phyloP scores from a whole-genome alignment of 2,329 filamentous ascomycete genomes.

The Paradendryphiella salina region DNA sequence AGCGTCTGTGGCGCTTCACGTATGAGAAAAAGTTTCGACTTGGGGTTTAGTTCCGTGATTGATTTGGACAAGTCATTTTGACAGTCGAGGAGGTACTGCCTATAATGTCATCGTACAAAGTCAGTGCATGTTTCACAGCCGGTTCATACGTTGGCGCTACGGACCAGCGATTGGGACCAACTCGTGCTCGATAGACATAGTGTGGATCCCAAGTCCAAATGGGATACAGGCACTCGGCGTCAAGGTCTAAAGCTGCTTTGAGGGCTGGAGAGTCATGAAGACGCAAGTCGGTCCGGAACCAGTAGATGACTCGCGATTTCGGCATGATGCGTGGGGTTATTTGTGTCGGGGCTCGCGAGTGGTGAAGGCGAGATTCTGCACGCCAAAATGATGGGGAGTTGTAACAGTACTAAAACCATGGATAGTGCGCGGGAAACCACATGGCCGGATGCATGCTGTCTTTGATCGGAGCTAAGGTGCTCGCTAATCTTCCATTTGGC shows the following conservation, averaged over 20 bases:
- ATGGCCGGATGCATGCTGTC: constrained; percentile 35
- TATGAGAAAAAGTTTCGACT: constrained; percentile 71
- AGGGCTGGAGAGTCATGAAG: constrained; percentile 77
- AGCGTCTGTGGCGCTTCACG: constrained; percentile 73
- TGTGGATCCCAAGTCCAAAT: constrained; percentile 82
- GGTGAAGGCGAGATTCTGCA: background rate
- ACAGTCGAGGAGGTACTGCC: constrained; percentile 72
- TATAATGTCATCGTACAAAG: too few species aligned
- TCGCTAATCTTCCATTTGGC: constrained; percentile 10
- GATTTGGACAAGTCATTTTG: constrained; percentile 70
- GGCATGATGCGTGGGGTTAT: constrained; percentile 22
- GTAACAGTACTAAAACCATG: constrained; percentile 3
- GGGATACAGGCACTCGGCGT: constrained; percentile 70
- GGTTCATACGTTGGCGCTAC: too few species aligned
- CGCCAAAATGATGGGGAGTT: background rate
- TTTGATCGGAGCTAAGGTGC: constrained; percentile 29
- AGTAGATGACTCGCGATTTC: constrained; percentile 67
- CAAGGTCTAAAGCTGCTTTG: constrained; percentile 69
- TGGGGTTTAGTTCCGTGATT: constrained; percentile 69
- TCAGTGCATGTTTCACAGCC: too few species aligned
- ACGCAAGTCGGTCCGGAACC: constrained; percentile 77
- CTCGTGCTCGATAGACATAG: constrained; percentile 73
- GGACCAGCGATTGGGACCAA: constrained; percentile 68
- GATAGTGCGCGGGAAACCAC: constrained; percentile 12
- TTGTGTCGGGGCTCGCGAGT: background rate